Evolutionary conservation across 768 basidiomycete genomes (phyloP), one percentile per base, ranked within the genome.

Genomic region (Naganishia friedmannii): DNA sequence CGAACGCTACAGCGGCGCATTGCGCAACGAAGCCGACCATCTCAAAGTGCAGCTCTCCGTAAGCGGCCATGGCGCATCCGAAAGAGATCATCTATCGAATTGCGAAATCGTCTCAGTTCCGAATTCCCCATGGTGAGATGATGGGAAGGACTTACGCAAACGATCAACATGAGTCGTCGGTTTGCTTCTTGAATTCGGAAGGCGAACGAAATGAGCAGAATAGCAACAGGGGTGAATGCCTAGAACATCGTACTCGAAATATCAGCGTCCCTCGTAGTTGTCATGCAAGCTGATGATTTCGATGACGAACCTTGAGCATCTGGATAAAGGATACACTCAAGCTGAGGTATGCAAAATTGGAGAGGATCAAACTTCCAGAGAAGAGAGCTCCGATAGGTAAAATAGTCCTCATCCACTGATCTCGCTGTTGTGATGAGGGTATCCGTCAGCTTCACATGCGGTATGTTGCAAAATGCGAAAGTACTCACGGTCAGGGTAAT

Each of bases 371-470:
- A 73, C 90, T 92, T 37, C 89, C 96, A 53, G 90, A 92, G 86
- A 98, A 98, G 69, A 99, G 87, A 28, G 93, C 79, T 39, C 94
- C 94, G 73, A 98, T 96, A 39, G 96, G 96, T 13, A 98, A 85
- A 74, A 99, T 98, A 37, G 90, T 91, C 70, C 86, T 86, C 48
- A 90, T 71, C 81, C 92, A 96, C 70, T 78, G 70, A 53, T 80
- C 79, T 29, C 79, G 75, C 79, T 80, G 70, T 29, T 55, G 1
- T 21, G 21, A 31, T 8, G 31, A 65, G 3, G 42, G 54, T 4
- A n/a, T 2, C 45, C 17, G 37, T n/a, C 23, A 67, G n/a, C n/a
- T 0, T 53, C 10, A 26, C 0, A 23, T 28, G n/a, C 23, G 3
- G n/a, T 34, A 23, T 13, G 29, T 3, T 15, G 26, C n/a, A 45